phyloP scores from a whole-genome alignment of 108 stramenopile genomes.

The Fistulifera pelliculosa region DNA sequence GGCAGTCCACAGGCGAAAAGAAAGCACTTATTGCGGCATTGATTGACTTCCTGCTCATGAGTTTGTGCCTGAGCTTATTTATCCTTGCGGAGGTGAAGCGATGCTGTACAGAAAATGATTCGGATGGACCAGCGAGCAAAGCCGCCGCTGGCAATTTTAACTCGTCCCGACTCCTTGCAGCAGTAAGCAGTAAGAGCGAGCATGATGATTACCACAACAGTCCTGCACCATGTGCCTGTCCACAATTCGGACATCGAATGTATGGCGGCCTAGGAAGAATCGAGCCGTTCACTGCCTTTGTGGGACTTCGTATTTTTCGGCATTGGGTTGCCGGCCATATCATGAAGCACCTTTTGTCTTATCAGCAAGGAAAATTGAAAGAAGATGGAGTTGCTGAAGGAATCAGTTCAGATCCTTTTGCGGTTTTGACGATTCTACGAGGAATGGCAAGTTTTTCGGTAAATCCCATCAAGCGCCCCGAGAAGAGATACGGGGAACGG shows the following conservation, averaged over 20 bases:
- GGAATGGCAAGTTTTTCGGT: too few species aligned
- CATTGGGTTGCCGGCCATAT: conserved; percentile 26
- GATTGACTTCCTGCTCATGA: conserved; percentile 40
- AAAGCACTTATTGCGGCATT: conserved; percentile 19
- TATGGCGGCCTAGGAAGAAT: conserved; percentile 69
- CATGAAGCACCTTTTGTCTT: not conserved
- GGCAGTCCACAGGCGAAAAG: not conserved
- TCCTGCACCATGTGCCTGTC: conserved; percentile 24
- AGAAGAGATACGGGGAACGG: conserved; percentile 26
- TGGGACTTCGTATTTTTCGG: conserved; percentile 54
- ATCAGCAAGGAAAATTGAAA: not conserved
- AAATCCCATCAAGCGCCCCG: not conserved
- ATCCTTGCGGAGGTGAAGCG: conserved; percentile 53
- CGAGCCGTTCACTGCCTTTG: conserved; percentile 63
- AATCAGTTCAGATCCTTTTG: not conserved
- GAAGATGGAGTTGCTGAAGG: not conserved
- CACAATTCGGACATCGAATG: conserved; percentile 40
- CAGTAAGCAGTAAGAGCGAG: too few species aligned
- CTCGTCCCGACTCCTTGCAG: too few species aligned
- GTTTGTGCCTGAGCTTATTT: conserved; percentile 42
- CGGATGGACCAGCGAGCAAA: too few species aligned
- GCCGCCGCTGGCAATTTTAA: too few species aligned
- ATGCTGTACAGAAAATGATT: conserved; percentile 27
- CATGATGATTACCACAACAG: not conserved
- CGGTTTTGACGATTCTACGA: not conserved